Evolutionary conservation across 2,329 filamentous ascomycete genomes (phyloP).

Genomic region (Fusarium zealandicum): DNA sequence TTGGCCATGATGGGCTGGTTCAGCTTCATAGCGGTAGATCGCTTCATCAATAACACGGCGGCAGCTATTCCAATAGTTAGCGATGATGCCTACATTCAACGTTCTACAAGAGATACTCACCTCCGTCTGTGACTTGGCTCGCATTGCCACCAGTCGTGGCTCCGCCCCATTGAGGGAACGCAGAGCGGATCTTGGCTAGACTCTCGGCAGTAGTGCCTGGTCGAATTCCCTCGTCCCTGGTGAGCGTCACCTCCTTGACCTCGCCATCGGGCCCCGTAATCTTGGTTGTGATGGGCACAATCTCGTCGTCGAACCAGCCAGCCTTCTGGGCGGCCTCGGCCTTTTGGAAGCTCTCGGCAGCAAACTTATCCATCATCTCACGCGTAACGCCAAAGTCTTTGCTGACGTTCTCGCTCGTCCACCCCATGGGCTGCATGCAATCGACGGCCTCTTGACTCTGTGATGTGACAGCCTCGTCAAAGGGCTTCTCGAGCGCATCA

Average conservation of each 20-base stretch:
- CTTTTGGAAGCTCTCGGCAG: conserved; percentile 84
- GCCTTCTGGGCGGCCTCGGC: conserved; percentile 91
- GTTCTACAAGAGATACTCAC: conserved; percentile 48
- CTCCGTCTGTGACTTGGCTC: conserved; percentile 92
- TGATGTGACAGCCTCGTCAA: conserved; percentile 76
- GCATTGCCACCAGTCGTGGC: conserved; percentile 92
- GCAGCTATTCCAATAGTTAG: conserved; percentile 63
- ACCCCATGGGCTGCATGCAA: conserved; percentile 96
- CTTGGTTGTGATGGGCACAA: conserved; percentile 82
- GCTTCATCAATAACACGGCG: conserved; percentile 91
- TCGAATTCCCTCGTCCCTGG: conserved; percentile 88
- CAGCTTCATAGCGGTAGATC: conserved; percentile 84
- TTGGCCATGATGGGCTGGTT: conserved; percentile 93
- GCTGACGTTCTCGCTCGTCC: conserved; percentile 96
- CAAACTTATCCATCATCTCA: conserved; percentile 82
- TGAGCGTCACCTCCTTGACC: conserved; percentile 77
- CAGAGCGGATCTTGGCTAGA: conserved; percentile 83
- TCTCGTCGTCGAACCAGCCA: conserved; percentile 93
- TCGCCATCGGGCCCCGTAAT: conserved; percentile 86
- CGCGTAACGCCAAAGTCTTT: conserved; percentile 86
- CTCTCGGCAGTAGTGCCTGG: conserved; percentile 86
- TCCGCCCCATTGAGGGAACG: conserved; percentile 89
- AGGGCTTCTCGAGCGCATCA: conserved; percentile 73
- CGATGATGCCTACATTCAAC: not conserved
- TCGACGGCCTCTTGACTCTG: conserved; percentile 79